Evolutionary conservation across 345 rosid genomes (phyloP), one percentile per base, ranked within the genome.

Genomic region (Turritis glabra): DNA sequence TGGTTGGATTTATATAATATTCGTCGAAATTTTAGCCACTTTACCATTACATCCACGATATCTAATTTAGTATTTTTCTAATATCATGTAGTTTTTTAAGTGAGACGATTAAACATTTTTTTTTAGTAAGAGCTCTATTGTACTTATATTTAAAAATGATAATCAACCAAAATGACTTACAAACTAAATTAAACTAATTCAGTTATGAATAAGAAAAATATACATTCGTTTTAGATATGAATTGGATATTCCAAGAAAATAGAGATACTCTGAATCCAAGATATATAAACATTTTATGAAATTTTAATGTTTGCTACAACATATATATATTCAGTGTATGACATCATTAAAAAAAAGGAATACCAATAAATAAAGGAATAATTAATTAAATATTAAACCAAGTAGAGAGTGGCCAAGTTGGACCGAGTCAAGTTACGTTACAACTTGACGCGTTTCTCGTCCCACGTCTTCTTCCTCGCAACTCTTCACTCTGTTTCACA

Each of bases 391-490:
- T 13, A 9, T 32, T 32, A 32, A 58, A 35, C 17, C 23, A 17
- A 40, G 2, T 8, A 67, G 7, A 33, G 59, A 25, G 38, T 26
- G 14, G 53, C 52, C 74, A 70, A 70, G 56, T 56, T 56, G 74
- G 74, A 70, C 65, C 74, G 19, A 44, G 64, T 56, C 52, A 54
- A 40, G 53, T 27, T 18, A 46, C 66, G 66, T 70, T 57, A 69
- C 46, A 33, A 38, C 64, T 69, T 60, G 66, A 70, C 74, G 57
- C 74, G 66, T 57, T 70, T 35, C 47, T 30, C 50, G 13, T 22
- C n/a, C 26, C 26, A 41, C 68, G 6, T 56, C 74, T 5, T 10
- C 57, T 72, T 72, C 76, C 76, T 50, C 61, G 61, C 78, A 61
- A 55, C 71, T 55, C 70, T 15, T 53, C 43, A 62, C 63, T 54